phyloP scores from a whole-genome alignment of 441 rosid species.

The Populus tomentosa region DNA sequence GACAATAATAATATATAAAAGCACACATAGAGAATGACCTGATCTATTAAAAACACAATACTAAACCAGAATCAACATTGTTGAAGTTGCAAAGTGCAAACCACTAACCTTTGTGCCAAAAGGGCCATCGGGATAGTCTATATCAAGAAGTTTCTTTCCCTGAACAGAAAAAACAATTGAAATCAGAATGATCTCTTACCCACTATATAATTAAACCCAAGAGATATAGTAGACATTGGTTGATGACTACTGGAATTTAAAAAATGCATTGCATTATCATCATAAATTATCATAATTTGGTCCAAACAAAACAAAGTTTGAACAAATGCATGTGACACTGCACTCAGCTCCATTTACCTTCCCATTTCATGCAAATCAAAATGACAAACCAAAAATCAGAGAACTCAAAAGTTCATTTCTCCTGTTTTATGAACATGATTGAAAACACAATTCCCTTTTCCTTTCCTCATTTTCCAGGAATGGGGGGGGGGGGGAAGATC shows the following conservation, averaged over 20 bases:
- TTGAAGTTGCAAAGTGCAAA: neutral
- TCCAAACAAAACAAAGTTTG: too few species aligned
- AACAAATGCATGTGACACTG: neutral
- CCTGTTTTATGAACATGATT: too few species aligned
- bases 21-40: neutral
- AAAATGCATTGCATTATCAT: neutral
- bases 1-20: neutral
- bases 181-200: constrained; percentile 16
- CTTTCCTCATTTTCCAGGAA: neutral
- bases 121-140: constrained; percentile 66
- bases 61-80: neutral
- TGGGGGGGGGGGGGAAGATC: constrained; percentile 1
- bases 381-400: neutral
- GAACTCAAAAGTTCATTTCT: neutral
- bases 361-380: neutral
- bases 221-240: neutral
- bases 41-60: neutral
- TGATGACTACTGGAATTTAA: neutral
- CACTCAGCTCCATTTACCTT: neutral
- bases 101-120: constrained; percentile 57
- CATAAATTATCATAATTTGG: neutral
- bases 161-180: constrained; percentile 18
- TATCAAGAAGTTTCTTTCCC: constrained; percentile 71
- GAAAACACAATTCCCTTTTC: neutral
- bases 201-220: neutral